These are phyloP conservation scores for Hyaloscypha finlandica DNA, from an alignment of 495 filamentous ascomycete genomes.

Conservation along the genomic window DNA sequence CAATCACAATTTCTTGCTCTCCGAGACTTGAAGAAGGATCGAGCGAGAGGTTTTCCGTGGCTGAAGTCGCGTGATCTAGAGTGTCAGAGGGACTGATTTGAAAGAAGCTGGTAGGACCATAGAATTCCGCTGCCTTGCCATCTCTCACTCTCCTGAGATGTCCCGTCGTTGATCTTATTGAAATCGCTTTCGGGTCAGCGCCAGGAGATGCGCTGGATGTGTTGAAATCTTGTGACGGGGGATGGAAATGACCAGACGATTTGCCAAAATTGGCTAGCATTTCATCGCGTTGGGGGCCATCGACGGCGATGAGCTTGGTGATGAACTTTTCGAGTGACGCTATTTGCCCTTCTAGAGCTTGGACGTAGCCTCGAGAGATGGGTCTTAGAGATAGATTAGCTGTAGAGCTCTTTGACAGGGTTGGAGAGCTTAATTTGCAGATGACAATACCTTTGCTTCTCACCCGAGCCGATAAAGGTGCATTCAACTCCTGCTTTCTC, in stretches of 20 bases:
- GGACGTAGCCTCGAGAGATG: conserved; percentile 32
- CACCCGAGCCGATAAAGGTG: conserved; percentile 29
- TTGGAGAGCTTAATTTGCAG: not conserved
- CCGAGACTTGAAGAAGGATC: not conserved
- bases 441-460: conserved; percentile 31
- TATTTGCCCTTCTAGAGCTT: conserved; percentile 36
- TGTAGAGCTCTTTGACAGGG: not conserved
- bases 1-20: not conserved
- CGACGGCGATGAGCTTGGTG: conserved; percentile 31
- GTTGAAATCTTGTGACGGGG: conserved; percentile 3
- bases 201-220: too few species aligned
- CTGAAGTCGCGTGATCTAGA: conserved; percentile 1
- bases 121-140: conserved; percentile 35
- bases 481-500: conserved; percentile 34
- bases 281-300: conserved; percentile 27
- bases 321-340: conserved; percentile 36
- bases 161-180: conserved; percentile 26
- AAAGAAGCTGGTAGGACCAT: conserved; percentile 36
- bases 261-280: conserved; percentile 28
- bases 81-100: conserved; percentile 35
- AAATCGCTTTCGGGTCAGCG: conserved; percentile 9
- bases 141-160: conserved; percentile 33
- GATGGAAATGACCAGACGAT: conserved; percentile 10
- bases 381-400: conserved; percentile 24
- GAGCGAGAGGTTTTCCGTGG: not conserved